phyloP scores from a whole-genome alignment of 352 stramenopile genomes.

The Phytophthora ohioensis region DNA sequence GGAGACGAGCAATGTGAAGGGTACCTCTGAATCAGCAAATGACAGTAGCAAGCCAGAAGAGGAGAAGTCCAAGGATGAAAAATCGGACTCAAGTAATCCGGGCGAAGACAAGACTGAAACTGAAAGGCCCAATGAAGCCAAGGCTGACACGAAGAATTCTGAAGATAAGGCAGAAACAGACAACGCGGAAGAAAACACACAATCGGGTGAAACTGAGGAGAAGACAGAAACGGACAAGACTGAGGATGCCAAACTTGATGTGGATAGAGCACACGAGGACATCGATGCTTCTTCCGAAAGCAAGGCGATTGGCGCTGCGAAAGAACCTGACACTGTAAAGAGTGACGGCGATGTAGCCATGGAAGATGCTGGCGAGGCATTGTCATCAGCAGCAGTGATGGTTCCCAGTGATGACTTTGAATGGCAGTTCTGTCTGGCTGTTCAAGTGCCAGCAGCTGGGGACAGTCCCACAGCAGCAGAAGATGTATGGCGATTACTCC shows the following conservation, averaged over 20 bases:
- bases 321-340: slow-evolving; percentile 20
- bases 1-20: slow-evolving; percentile 4
- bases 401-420: slow-evolving; percentile 36
- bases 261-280: slow-evolving; percentile 17
- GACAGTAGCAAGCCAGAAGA: neutral
- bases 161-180: slow-evolving; percentile 1
- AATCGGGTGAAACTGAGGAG: neutral
- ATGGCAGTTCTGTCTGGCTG: slow-evolving; percentile 63
- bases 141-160: neutral
- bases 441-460: slow-evolving; percentile 31
- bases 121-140: slow-evolving; percentile 2
- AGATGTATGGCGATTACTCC: slow-evolving; percentile 66
- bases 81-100: neutral
- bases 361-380: slow-evolving; percentile 21
- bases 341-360: slow-evolving; percentile 25
- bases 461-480: slow-evolving; percentile 7
- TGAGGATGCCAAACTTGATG: slow-evolving; percentile 14
- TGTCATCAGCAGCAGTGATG: slow-evolving; percentile 20
- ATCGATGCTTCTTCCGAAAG: slow-evolving; percentile 9
- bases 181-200: neutral
- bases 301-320: slow-evolving; percentile 15
- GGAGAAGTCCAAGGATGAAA: slow-evolving; percentile 9
- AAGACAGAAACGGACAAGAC: slow-evolving; percentile 3
- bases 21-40: neutral
- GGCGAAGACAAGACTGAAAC: neutral